These are phyloP conservation scores for Pascua guehoae DNA, from an alignment of 1,284 basidiomycete genomes.

Conservation along the genomic window DNA sequence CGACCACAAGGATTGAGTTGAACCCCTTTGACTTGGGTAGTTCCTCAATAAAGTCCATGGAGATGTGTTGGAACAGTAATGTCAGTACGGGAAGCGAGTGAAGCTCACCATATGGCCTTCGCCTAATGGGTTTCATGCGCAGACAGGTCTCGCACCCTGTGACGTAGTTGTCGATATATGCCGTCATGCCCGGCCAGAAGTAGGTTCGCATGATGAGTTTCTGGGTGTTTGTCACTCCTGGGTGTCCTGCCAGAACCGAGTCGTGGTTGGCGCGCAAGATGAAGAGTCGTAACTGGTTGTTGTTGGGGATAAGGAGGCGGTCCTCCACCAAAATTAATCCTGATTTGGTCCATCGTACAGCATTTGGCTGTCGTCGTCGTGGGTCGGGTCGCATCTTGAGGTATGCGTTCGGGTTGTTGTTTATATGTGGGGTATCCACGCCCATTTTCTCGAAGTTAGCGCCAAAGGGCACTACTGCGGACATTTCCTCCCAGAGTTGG, in stretches of 20 bases:
- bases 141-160: slow-evolving; percentile 42
- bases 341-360: no score
- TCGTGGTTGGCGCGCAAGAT: slow-evolving; percentile 42
- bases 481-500: no score
- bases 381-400: neutral
- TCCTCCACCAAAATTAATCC: no score
- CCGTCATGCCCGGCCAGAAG: slow-evolving; percentile 28
- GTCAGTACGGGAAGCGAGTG: slow-evolving; percentile 41
- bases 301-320: no score
- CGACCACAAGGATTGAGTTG: slow-evolving; percentile 50
- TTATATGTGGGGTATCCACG: neutral
- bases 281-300: neutral
- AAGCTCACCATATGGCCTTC: slow-evolving; percentile 46
- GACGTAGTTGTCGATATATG: slow-evolving; percentile 28
- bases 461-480: no score
- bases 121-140: slow-evolving; percentile 36
- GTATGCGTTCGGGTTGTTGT: neutral
- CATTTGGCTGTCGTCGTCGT: neutral
- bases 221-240: slow-evolving; percentile 49
- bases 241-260: slow-evolving; percentile 47
- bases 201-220: slow-evolving; percentile 26
- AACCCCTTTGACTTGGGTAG: slow-evolving; percentile 48
- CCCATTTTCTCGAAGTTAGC: no score
- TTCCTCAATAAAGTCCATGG: slow-evolving; percentile 53
- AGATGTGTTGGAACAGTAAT: slow-evolving; percentile 48